A percentile compares a stretch with the other conserved stretches of the same genome.
These are phyloP conservation scores for Sugiyamaella valdiviana DNA, from an alignment of 805 yeast species.

Conservation along the genomic window DNA sequence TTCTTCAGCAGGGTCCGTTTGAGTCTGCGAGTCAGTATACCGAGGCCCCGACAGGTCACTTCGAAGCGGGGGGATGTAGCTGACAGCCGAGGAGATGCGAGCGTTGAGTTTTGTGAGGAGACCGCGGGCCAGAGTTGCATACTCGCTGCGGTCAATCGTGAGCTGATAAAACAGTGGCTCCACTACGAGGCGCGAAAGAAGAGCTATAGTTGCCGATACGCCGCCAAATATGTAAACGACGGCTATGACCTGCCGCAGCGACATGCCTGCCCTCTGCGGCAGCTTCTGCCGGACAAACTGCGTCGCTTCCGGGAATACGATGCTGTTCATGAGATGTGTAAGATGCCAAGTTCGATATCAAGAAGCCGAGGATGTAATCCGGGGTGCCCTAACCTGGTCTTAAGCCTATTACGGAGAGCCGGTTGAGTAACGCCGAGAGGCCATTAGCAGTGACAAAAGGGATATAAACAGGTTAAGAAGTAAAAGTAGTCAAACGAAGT, in stretches of 20 bases:
- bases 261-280: conserved; percentile 15
- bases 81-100: conserved; percentile 17
- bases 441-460: too few relatives aligned
- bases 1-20: conserved; percentile 17
- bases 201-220: conserved; percentile 23
- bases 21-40: conserved; percentile 26
- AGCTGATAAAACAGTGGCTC: conserved; percentile 31
- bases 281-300: conserved; percentile 13
- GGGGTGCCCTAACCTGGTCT: not conserved
- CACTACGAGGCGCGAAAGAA: conserved; percentile 29
- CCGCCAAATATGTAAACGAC: conserved; percentile 32
- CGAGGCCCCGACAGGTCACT: conserved; percentile 7
- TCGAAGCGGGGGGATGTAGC: conserved; percentile 20
- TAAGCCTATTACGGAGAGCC: not conserved
- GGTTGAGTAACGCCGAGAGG: too few relatives aligned
- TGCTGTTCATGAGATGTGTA: conserved; percentile 1
- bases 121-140: conserved; percentile 26
- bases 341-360: conserved; percentile 3
- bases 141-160: conserved; percentile 28
- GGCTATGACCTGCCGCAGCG: conserved; percentile 25
- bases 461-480: too few relatives aligned
- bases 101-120: conserved; percentile 23
- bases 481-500: too few relatives aligned
- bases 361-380: conserved; percentile 1
- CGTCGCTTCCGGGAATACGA: conserved; percentile 28